Evolutionary conservation across 2,329 filamentous ascomycete species (phyloP), one percentile per base, ranked within the genome.

Genomic region (Trichoderma citrinoviride): DNA sequence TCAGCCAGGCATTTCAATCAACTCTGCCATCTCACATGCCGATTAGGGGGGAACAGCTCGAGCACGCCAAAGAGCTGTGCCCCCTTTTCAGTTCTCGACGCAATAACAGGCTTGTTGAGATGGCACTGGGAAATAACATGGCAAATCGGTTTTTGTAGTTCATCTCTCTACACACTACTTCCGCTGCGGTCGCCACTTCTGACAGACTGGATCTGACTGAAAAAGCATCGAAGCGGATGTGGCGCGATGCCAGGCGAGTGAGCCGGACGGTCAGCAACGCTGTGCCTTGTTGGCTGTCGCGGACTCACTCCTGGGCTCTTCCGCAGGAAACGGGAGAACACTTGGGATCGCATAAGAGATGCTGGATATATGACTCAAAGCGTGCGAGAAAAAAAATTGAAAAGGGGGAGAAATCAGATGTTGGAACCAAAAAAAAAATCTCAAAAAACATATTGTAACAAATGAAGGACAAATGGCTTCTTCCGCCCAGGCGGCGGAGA

Each of bases 401-500:
- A 55, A 56, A 47, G 41, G 27, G 25, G 27, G 43, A n/a, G 56
- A 47, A 61, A 64, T 33, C 29, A 47, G 14, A 37, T 40, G 44
- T 23, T 15, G 49, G n/a, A 60, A 15, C 21, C 40, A 37, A 54
- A 33, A 40, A n/a, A 54, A 54, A 40, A 14, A 62, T 14, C 33
- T 37, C 33, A 40, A 47, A 27, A 40, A n/a, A 37, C 27, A 54
- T 15, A 62, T n/a, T n/a, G 49, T 29, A 43, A 46, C 46, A 61
- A 57, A 56, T 46, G 37, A 46, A 67, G 65, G 69, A 67, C 67
- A 66, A 69, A 21, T 5, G 19, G 57, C 46, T 17, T 54, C 33
- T 57, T 67, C 65, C 68, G 72, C 74, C 74, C 74, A 67, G 75
- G 75, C 23, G 74, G 71, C 66, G 66, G 53, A 68, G 68, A 67